Conservation (phyloP, 1,284 basidiomycete genomes). For the Tremellales sp. region DNA sequence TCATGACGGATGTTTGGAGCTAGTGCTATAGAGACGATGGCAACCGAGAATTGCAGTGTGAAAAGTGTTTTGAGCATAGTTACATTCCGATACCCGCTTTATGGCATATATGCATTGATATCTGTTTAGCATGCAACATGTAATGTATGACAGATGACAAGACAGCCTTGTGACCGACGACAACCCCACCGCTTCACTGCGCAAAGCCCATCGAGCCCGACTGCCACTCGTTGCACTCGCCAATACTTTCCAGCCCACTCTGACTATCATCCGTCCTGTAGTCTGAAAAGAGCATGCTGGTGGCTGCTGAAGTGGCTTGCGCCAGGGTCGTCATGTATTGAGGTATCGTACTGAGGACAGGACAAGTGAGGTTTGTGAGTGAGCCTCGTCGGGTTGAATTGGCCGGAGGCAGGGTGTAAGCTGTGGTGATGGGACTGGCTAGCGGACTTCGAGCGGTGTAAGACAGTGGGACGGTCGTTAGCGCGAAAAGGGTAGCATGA, state of each 20-base stretch:
- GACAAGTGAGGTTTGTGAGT: neutral
- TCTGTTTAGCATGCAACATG: too few relatives aligned
- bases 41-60: too few relatives aligned
- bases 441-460: conserved; percentile 1
- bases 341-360: neutral
- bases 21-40: conserved; percentile 17
- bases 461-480: conserved; percentile 12
- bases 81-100: too few relatives aligned
- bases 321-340: neutral
- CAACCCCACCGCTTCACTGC: neutral
- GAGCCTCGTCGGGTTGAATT: neutral
- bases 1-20: conserved; percentile 45
- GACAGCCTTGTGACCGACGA: too few relatives aligned
- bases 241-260: neutral
- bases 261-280: neutral
- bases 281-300: neutral
- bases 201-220: neutral
- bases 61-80: too few relatives aligned
- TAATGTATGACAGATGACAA: too few relatives aligned
- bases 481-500: conserved; percentile 12
- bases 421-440: conserved; percentile 7
- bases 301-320: neutral
- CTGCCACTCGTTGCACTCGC: neutral
- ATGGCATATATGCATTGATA: too few relatives aligned
- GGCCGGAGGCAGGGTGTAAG: conserved; percentile 6